These are phyloP conservation scores for Metschnikowia peoriensis DNA, from an alignment of 805 yeast genomes.

Conservation along the genomic window DNA sequence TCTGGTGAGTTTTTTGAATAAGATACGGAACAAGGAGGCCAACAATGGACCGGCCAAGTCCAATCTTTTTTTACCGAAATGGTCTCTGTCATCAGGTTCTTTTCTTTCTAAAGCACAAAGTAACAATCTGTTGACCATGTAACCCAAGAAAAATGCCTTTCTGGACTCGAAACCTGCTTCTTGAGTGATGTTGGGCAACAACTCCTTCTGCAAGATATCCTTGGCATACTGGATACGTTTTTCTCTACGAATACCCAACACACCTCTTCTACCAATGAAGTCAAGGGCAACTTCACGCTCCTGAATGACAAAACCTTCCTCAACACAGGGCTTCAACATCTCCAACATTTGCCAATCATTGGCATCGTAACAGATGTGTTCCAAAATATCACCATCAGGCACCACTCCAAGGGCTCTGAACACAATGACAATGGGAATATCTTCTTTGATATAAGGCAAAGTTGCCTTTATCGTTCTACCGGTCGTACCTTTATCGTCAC, in stretches of 20 bases:
- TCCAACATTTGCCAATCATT: conserved; percentile 99
- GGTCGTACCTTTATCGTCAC: conserved; percentile 65
- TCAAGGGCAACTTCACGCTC: conserved; percentile 98
- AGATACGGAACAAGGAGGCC: conserved; percentile 91
- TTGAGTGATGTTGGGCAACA: conserved; percentile 95
- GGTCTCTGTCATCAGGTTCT: conserved; percentile 99
- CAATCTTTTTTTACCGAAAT: conserved; percentile 96
- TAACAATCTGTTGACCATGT: conserved; percentile 93
- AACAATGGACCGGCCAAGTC: conserved; percentile 98
- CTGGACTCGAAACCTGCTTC: conserved; percentile 95
- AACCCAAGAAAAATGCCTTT: conserved; percentile 96
- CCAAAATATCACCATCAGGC: conserved; percentile 98
- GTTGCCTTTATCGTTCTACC: conserved; percentile 93
- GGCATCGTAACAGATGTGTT: conserved; percentile 96
- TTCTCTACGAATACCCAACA: conserved; percentile 92
- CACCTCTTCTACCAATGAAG: conserved; percentile 97
- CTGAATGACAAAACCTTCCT: conserved; percentile 97
- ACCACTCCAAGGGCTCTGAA: conserved; percentile 98
- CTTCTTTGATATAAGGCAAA: conserved; percentile 93
- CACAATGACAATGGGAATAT: conserved; percentile 94
- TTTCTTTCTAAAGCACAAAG: conserved; percentile 96
- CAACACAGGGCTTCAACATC: conserved; percentile 98
- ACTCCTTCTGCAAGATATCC: conserved; percentile 93
- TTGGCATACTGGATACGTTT: conserved; percentile 98
- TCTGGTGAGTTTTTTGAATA: conserved; percentile 91